Evolutionary conservation across 345 rosid species (phyloP), one percentile per base, ranked within the genome.

Genomic region (Eucalyptus pumila): DNA sequence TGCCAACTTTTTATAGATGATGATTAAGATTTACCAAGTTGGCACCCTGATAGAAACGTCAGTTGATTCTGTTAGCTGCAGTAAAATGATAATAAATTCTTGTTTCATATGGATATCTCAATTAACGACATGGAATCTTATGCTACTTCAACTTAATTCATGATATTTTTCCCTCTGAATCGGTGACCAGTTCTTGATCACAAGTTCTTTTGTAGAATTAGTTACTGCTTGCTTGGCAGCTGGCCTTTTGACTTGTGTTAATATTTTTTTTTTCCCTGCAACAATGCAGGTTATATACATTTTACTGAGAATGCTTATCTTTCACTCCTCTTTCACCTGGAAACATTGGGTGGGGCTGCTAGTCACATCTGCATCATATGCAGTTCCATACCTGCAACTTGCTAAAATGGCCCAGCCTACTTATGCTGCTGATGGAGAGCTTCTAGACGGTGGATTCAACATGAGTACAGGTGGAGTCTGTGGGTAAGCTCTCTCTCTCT

Each of bases 391-490:
- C 92, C 93, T 93, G 90, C 95, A 94, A 92, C 95, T 97, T 76
- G 92, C 94, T 88, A 89, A 89, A 2, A 95, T 97, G 99, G 99
- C 99, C 17, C 92, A 91, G 81, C 98, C 99, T 88, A 49, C 94
- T 89, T 93, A 93, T 92, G 90, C 90, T 37, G 95, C 93, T 88
- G 94, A 94, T 87, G 99, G 99, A 32, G 97, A 97, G 12, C 98
- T 96, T 92, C 89, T 94, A 87, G 99, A 97, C 87, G 99, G 98
- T 87, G 99, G 96, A 17, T 96, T 94, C 56, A 97, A 97, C 90
- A 96, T 96, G 99, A 95, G 92, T 86, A 94, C 99, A 42, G 98
- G 96, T 91, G 99, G 99, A 83, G 93, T 96, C 88, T 97, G 99
- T 94, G 97, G 97, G 99, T 96, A 93, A 86, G 94, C 88, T 21